Evolutionary conservation across 1,139 yeast genomes (phyloP), one percentile per base, ranked within the genome.

Genomic region (Sugiyamaella pinicola): DNA sequence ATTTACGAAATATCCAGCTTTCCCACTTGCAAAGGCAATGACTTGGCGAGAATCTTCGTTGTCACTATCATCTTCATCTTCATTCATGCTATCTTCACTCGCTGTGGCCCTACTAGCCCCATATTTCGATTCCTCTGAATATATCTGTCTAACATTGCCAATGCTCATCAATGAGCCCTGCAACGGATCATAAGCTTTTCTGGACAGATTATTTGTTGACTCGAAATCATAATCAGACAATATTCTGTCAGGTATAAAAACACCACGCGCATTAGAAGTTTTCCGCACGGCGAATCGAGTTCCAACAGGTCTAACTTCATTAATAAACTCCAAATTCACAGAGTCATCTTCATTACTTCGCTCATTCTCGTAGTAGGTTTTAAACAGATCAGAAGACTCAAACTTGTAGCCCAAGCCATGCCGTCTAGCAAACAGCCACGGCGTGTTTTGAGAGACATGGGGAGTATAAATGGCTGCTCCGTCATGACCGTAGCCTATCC

Each of bases 371-470:
- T 31, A 31, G 15, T 43, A 34, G 9, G 38, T 43, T 12, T 21
- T 34, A 17, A 24, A 31, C n/a, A 42, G 22, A 15, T 42, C 40
- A 12, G 29, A 22, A 17, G 54, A 41, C 18, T 53, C 24, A 33
- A 58, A 57, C 24, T 54, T 48, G 44, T 29, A 48, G 2, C 65
- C 65, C 28, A 52, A 51, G 5, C 61, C 63, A 33, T 58, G 58
- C 2, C 58, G 42, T 22, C 65, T 47, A 2, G 65, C 63, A 51
- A 61, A 58, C 42, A 38, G 51, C 62, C 62, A 61, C 4, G 65
- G 65, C 24, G 47, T 44, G 8, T 55, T 55, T 2, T 59, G 55
- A 21, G 39, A 15, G 13, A 53, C 37, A 9, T 49, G 34, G 3
- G 65, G 63, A 15, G 56, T 46, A 47, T 52, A 62, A n/a, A 62